Evolutionary conservation across 306 rosid genomes (phyloP).

Genomic region (Fagus sylvatica): DNA sequence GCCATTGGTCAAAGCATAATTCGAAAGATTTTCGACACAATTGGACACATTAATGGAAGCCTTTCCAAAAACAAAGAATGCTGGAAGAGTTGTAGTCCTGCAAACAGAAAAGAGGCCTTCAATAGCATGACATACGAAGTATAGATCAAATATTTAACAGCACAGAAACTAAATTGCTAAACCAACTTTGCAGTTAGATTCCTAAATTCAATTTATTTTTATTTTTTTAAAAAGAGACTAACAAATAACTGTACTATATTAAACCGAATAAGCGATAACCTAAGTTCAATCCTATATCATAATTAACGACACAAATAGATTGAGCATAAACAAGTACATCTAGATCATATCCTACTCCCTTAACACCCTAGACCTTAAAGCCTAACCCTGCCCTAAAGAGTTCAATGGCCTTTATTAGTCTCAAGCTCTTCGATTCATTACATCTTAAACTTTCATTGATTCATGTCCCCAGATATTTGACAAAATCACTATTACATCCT

Average conservation of each 20-base stretch:
- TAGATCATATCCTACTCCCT: background rate
- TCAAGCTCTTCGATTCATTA: no score
- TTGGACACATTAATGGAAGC: slow-evolving; percentile 49
- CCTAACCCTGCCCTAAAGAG: background rate
- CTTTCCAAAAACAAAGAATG: slow-evolving; percentile 76
- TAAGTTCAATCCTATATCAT: background rate
- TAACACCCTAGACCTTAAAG: background rate
- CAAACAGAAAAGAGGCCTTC: slow-evolving; percentile 22
- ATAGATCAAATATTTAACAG: slow-evolving; percentile 18
- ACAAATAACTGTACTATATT: background rate
- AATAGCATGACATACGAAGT: slow-evolving; percentile 9
- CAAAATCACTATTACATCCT: background rate
- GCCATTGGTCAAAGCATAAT: slow-evolving; percentile 38
- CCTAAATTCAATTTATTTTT: background rate
- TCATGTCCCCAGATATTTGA: no score
- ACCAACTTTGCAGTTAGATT: background rate
- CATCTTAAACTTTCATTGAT: no score
- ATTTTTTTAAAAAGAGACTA: background rate
- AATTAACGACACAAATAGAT: background rate
- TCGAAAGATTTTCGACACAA: slow-evolving; percentile 49
- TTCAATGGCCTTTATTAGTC: background rate
- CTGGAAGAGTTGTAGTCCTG: slow-evolving; percentile 83
- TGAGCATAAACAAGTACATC: background rate
- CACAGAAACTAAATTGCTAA: slow-evolving; percentile 9
- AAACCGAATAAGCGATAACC: background rate